These are phyloP conservation scores for Penicillium odoratum DNA, from an alignment of 495 filamentous ascomycete genomes.

Conservation along the genomic window DNA sequence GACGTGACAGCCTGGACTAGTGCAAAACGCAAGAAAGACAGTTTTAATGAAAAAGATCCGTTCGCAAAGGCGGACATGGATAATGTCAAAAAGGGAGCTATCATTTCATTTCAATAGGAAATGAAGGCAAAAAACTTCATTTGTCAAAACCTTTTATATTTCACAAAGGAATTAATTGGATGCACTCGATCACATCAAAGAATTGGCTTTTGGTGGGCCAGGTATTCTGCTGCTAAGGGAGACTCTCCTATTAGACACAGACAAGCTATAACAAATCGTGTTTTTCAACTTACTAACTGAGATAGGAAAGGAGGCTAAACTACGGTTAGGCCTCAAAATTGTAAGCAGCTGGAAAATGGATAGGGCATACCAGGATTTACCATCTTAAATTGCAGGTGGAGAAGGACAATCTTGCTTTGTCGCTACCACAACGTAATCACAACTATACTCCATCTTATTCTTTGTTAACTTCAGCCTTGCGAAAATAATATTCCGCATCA, in stretches of 20 bases:
- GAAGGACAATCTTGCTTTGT: too few relatives aligned
- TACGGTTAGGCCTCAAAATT: not conserved
- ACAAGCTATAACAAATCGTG: too few relatives aligned
- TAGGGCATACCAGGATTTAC: not conserved
- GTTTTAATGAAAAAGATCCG: not conserved
- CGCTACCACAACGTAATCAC: not conserved
- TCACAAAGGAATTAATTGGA: too few relatives aligned
- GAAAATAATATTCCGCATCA: not conserved
- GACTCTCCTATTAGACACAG: not conserved
- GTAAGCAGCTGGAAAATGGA: not conserved
- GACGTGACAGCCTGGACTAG: not conserved
- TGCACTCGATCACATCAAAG: too few relatives aligned
- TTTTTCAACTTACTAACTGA: not conserved
- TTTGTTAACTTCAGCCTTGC: not conserved
- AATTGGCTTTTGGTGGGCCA: not conserved
- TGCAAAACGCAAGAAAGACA: not conserved
- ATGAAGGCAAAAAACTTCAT: not conserved
- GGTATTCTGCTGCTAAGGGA: not conserved
- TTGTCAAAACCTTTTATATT: not conserved
- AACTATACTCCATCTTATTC: not conserved
- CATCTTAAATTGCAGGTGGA: not conserved
- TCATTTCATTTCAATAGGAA: not conserved
- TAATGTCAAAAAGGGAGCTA: not conserved
- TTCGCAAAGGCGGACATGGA: not conserved
- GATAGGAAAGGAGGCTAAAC: not conserved